Evolutionary conservation across 2,329 filamentous ascomycete species (phyloP).

Genomic region (Geoglossum cookeanum): DNA sequence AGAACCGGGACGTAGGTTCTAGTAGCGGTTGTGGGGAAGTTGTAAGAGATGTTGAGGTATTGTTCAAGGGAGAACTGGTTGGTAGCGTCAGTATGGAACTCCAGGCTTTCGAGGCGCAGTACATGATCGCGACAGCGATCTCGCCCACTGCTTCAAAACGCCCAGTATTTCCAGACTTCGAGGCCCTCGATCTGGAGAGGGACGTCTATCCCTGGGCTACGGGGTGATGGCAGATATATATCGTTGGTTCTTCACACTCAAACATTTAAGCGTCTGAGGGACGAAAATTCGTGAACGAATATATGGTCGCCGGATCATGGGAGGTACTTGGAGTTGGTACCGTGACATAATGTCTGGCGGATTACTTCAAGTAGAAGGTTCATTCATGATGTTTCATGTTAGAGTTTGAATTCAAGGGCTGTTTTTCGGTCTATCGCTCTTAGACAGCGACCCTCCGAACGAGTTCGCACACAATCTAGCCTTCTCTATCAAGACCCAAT

Average conservation of each 20-base stretch:
- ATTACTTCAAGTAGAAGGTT: too few species aligned
- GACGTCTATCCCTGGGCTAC: neutral
- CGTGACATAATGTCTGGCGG: too few species aligned
- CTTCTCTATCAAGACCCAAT: neutral
- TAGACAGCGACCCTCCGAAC: too few species aligned
- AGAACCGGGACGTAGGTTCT: neutral
- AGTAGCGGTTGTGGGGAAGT: neutral
- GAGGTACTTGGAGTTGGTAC: too few species aligned
- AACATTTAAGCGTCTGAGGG: too few species aligned
- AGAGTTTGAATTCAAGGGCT: too few species aligned
- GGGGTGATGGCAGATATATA: neutral
- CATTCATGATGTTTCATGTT: too few species aligned
- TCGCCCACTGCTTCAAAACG: neutral
- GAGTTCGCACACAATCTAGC: too few species aligned
- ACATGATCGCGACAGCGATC: constrained; percentile 5
- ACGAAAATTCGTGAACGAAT: too few species aligned
- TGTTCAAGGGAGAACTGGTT: neutral
- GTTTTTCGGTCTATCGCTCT: too few species aligned
- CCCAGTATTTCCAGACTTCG: neutral
- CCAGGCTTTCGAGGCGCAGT: constrained; percentile 5
- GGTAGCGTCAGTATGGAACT: constrained; percentile 3
- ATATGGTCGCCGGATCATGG: too few species aligned
- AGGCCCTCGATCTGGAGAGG: neutral
- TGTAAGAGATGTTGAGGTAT: constrained; percentile 3
- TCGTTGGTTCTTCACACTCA: neutral